Conservation (phyloP, 2,329 filamentous ascomycete species). For the Ceratocystiopsis minuta region DNA sequence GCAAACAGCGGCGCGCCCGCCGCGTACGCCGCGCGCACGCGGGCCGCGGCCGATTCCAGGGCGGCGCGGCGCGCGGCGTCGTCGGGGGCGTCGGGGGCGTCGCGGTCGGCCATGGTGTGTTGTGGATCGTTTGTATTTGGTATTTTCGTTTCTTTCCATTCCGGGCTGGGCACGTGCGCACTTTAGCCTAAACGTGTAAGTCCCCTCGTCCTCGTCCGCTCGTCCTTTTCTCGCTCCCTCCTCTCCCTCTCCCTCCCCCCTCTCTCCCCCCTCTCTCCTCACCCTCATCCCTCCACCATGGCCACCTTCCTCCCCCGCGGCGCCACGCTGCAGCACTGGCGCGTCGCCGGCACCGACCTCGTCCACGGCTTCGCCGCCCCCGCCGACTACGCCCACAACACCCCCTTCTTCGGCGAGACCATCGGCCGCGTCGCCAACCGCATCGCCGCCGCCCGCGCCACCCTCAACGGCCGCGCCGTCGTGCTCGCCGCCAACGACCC, state of each 20-base stretch:
- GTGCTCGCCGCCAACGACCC: constrained; percentile 58
- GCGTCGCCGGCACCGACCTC: constrained; percentile 63
- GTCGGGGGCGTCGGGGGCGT: not conserved
- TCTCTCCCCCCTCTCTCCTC: too few species aligned
- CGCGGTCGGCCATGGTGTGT: too few species aligned
- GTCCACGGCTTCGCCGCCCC: constrained; percentile 69
- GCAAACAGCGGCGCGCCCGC: constrained; percentile 8
- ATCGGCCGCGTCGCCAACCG: constrained; percentile 79
- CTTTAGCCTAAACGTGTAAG: too few species aligned
- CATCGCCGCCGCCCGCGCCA: constrained; percentile 44
- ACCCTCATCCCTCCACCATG: constrained; percentile 16
- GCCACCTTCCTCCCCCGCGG: constrained; percentile 54
- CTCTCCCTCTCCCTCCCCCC: too few species aligned
- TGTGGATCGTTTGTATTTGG: too few species aligned
- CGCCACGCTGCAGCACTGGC: constrained; percentile 67
- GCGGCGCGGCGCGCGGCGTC: constrained; percentile 1
- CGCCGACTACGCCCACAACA: constrained; percentile 61
- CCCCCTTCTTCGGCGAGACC: constrained; percentile 76
- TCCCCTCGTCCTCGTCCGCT: too few species aligned
- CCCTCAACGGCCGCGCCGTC: constrained; percentile 53
- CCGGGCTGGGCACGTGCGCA: too few species aligned
- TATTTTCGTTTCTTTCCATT: too few species aligned
- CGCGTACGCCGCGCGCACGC: constrained; percentile 6
- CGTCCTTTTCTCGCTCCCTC: too few species aligned
- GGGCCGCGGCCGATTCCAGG: constrained; percentile 4